A percentile compares a stretch with the other conserved stretches of the same genome.
Evolutionary conservation across 371 early-diverging fungal species (phyloP).

Genomic region (Apophysomyces trapeziformis): DNA sequence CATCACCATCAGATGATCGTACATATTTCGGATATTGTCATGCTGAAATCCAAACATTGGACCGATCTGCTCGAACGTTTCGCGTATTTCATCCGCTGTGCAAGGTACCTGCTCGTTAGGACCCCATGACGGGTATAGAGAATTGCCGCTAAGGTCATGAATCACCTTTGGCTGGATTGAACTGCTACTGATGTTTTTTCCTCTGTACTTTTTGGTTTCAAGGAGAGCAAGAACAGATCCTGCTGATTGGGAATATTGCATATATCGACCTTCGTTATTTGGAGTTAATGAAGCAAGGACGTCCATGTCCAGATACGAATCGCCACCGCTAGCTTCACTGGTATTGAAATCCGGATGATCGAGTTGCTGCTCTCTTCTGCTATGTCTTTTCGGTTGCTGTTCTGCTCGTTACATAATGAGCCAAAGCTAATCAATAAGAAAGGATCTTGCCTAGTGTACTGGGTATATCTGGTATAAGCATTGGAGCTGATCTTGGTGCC

Average conservation of each 20-base stretch:
- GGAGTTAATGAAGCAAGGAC: constrained; percentile 65
- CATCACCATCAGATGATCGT: constrained; percentile 79
- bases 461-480: not conserved
- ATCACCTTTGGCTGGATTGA: constrained; percentile 17
- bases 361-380: not conserved
- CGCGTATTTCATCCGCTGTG: constrained; percentile 67
- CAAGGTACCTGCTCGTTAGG: constrained; percentile 66
- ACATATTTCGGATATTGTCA: constrained; percentile 76
- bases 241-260: constrained; percentile 73
- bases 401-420: constrained; percentile 1
- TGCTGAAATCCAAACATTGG: constrained; percentile 80
- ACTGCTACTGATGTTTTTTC: constrained; percentile 23
- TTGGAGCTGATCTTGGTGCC: not conserved
- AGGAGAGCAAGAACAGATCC: constrained; percentile 77
- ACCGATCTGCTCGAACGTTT: constrained; percentile 65
- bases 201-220: constrained; percentile 68
- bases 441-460: not conserved
- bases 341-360: not conserved
- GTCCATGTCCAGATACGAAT: constrained; percentile 50
- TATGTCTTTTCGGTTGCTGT: constrained; percentile 1
- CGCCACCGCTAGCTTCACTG: not conserved
- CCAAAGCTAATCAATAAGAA: not conserved
- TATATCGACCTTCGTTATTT: constrained; percentile 73
- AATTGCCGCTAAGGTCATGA: constrained; percentile 26
- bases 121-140: constrained; percentile 73